These are phyloP conservation scores for Lachnellula hyalina DNA, from an alignment of 2,329 filamentous ascomycete genomes.

Conservation along the genomic window DNA sequence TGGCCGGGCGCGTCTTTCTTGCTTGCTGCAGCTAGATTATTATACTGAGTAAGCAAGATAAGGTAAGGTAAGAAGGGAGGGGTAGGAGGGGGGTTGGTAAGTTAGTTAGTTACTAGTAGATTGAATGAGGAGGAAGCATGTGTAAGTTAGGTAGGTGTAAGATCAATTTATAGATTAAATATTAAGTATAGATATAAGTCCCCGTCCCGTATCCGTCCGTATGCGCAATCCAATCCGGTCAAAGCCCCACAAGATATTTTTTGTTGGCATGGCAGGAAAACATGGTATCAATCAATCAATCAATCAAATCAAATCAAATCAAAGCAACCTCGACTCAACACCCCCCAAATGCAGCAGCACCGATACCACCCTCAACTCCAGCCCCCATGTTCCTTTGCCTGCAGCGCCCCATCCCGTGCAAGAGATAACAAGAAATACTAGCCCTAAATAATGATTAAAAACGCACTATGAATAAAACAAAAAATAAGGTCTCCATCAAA, in stretches of 20 bases:
- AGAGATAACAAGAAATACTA: background rate
- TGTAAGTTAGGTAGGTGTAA: too few relatives aligned
- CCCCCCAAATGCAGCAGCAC: background rate
- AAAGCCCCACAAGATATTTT: slow-evolving; percentile 40
- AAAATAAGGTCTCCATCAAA: background rate
- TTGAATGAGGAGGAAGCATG: too few relatives aligned
- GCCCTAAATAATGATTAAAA: background rate
- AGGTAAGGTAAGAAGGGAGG: too few relatives aligned
- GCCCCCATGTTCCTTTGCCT: background rate
- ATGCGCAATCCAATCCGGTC: slow-evolving; percentile 3
- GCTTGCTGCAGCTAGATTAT: too few relatives aligned
- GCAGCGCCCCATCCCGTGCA: background rate
- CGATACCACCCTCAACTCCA: background rate
- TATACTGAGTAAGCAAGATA: too few relatives aligned
- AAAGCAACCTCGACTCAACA: background rate
- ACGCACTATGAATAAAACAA: background rate
- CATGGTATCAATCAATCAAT: slow-evolving; percentile 35
- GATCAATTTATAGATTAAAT: too few relatives aligned
- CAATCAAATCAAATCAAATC: background rate
- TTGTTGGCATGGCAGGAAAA: slow-evolving; percentile 41
- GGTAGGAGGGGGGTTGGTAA: too few relatives aligned
- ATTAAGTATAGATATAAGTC: too few relatives aligned
- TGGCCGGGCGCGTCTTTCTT: too few relatives aligned
- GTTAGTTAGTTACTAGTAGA: too few relatives aligned
- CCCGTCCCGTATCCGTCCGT: too few relatives aligned